Evolutionary conservation across 805 yeast genomes (phyloP).

Genomic region (Ascoidea asiatica): DNA sequence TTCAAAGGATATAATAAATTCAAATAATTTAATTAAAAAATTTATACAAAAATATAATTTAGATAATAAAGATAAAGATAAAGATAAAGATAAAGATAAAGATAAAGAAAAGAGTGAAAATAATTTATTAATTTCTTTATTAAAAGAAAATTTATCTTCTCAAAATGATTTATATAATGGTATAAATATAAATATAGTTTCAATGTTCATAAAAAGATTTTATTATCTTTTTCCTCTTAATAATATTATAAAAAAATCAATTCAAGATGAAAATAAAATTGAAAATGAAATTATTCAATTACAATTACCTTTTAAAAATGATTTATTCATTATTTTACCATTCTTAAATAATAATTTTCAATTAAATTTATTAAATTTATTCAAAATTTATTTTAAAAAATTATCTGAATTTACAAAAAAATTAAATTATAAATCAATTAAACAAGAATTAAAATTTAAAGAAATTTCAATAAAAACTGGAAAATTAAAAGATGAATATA

Average conservation of each 20-base stretch:
- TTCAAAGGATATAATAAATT: constrained; percentile 26
- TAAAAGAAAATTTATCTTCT: not conserved
- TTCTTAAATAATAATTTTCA: not conserved
- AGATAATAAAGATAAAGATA: not conserved
- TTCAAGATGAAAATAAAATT: too few species aligned
- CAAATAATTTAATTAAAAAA: constrained; percentile 14
- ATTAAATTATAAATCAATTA: constrained; percentile 22
- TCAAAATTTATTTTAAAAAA: too few species aligned
- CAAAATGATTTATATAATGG: not conserved
- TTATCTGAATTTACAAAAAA: constrained; percentile 20
- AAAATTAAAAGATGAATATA: constrained; percentile 28
- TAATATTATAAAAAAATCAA: too few species aligned
- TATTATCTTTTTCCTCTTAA: not conserved
- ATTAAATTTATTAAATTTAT: too few species aligned
- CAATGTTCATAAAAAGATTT: not conserved
- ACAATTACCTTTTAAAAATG: too few species aligned
- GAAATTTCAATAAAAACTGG: constrained; percentile 59
- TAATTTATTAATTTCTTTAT: not conserved
- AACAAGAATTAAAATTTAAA: constrained; percentile 26
- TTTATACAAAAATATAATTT: not conserved
- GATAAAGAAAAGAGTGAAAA: not conserved
- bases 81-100: not conserved
- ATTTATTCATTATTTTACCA: too few species aligned
- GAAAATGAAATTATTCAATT: too few species aligned
- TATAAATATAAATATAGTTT: not conserved